Evolutionary conservation across 495 filamentous ascomycete genomes (phyloP), one percentile per base, ranked within the genome.

Genomic region (Neurospora sp.): DNA sequence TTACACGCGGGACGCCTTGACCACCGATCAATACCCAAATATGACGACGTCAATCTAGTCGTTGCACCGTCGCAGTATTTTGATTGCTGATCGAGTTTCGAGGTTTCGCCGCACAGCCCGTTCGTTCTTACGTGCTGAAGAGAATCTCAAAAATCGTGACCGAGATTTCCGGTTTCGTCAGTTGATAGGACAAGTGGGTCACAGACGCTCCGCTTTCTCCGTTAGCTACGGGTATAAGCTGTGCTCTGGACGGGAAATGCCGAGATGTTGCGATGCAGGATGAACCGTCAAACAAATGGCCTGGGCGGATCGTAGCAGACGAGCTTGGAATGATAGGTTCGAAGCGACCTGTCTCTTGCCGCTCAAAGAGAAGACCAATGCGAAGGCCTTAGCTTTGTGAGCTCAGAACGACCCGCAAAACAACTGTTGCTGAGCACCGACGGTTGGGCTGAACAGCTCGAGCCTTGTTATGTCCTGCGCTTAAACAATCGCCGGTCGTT

Each of bases 1-100:
- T 61, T 59, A 40, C 68, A 70, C 74, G 74, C 72, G 71, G 40
- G 53, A 65, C 74, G 75, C 75, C 74, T 73, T 73, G 75, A 72
- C 75, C 75, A 77, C 73, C 72, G 69, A 68, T 40, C 71, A 35
- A 75, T 37, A 69, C 73, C 68, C 74, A 75, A 76, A 77, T 73
- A 71, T 73, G 74, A 77, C 75, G 75, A 77, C 75, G 68, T 69
- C 65, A 70, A 72, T 73, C 65, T 73, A 65, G 27, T 18, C 53
- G 53, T 65, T 37, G 53, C 53, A 65, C 53, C 14, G 27, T 37
- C 53, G 27, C 53, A 65, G 53, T 65, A 35, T 65, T 27, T 27
- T 27, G 53, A 35, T 37, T 65, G 53, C 53, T 65, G 53, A 65
- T 16, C 53, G 53, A 37, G 31, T 35, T 35, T 65, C 14, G 27